Conservation (phyloP, 2,329 filamentous ascomycete species). For the Penicillium sp. region DNA sequence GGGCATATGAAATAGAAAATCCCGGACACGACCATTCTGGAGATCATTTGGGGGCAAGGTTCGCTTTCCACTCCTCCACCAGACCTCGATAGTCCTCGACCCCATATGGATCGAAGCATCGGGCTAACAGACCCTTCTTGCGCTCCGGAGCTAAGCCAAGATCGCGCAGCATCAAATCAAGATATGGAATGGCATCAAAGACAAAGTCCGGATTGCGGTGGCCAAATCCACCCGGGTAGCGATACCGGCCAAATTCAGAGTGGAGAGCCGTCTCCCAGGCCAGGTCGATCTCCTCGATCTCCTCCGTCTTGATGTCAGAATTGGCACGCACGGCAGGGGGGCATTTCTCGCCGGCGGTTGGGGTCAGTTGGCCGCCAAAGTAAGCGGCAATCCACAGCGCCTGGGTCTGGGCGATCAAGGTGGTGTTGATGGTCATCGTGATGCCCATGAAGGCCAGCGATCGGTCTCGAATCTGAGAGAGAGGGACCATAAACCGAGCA, state of each 20-base stretch:
- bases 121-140: constrained; percentile 38
- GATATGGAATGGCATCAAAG: constrained; percentile 75
- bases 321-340: constrained; percentile 19
- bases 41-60: background rate
- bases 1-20: too few relatives aligned
- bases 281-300: constrained; percentile 37
- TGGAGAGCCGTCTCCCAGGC: constrained; percentile 64
- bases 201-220: constrained; percentile 64
- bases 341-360: constrained; percentile 29
- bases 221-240: constrained; percentile 66
- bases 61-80: constrained; percentile 44
- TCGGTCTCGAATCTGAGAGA: constrained; percentile 44
- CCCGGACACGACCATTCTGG: too few relatives aligned
- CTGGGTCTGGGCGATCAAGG: constrained; percentile 51
- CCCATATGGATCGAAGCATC: constrained; percentile 44
- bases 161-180: constrained; percentile 70
- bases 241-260: constrained; percentile 70
- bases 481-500: constrained; percentile 52
- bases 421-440: constrained; percentile 51
- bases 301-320: constrained; percentile 17
- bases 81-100: constrained; percentile 46
- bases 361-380: constrained; percentile 58
- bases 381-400: constrained; percentile 70
- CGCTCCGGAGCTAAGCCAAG: constrained; percentile 59
- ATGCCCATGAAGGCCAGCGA: constrained; percentile 56